Base-by-base conservation (phyloP, 225 moss, liverwort and hornwort genomes). In the Sphagnum tenellum region DNA sequence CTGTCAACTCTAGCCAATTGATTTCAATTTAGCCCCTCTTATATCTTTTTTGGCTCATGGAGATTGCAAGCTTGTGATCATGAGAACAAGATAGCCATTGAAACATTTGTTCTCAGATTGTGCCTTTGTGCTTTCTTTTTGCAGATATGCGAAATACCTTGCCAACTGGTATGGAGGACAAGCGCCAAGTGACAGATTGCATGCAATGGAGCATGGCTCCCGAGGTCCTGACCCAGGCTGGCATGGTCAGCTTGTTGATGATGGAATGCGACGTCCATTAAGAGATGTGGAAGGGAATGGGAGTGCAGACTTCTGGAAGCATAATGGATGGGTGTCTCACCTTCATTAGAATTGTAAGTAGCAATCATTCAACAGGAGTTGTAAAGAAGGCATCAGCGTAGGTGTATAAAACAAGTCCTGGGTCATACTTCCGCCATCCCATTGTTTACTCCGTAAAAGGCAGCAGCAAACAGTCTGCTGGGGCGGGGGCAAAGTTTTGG, bases 101-200 rank as follows among this genome's bases (percentile, higher is more conserved):
- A 61, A 29, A 49, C 5, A 44, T 4, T 58, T 55, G 7, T 50
- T 45, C 47, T 4, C 9, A 44, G 14, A 48, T 45, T 48, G 55
- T 63, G 49, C 44, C 60, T 61, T 49, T 65, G 11, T 66, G 66
- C 45, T 2, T 45, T 29, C 12, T 44, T 12, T 45, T 66, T 66
- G 58, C 70, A 98, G 96, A 79, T 98, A 98, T 82, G 78, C 87
- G 49, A 90, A 82, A 60, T 90, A 93, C 71, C 77, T 90, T 61
- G 77, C 86, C 47, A 89, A 79, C 79, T 98, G 93, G 90, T 93
- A 98, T 56, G 79, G 73, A 66, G 72, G 74, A 60, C 71, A 83
- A 73, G 73, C 81, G 50, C 83, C 92, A 61, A 80, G 64, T 51
- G 78, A 69, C 57, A 78, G 73, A 61, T 10, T 75, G 75, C 81